A percentile compares a stretch with the other conserved stretches of the same genome.
These are phyloP conservation scores for Neolentinus lepideus DNA, from an alignment of 1,284 basidiomycete genomes.

Conservation along the genomic window DNA sequence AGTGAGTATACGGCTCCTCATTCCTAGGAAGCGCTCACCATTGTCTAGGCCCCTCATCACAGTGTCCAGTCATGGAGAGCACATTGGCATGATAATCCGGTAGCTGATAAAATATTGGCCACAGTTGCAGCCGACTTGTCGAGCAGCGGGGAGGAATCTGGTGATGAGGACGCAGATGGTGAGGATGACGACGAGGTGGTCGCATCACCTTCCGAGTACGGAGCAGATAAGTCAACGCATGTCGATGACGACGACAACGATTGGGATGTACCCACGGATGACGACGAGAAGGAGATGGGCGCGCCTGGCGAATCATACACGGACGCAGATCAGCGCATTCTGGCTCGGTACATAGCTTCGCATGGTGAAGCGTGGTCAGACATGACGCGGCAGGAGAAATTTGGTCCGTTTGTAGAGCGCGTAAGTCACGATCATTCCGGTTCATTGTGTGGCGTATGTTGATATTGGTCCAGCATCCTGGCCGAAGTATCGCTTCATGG, in stretches of 20 bases:
- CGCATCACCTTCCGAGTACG: constrained; percentile 5
- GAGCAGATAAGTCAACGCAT: constrained; percentile 6
- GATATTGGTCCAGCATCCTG: background rate
- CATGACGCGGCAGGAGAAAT: constrained; percentile 31
- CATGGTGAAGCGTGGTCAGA: constrained; percentile 29
- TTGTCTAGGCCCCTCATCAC: background rate
- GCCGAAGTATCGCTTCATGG: constrained; percentile 32
- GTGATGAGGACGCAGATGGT: constrained; percentile 4
- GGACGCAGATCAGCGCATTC: background rate
- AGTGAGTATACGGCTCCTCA: background rate
- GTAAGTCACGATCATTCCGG: constrained; percentile 23
- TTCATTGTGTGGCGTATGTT: background rate
- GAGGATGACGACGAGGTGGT: constrained; percentile 3
- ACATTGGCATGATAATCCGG: background rate
- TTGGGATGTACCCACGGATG: background rate
- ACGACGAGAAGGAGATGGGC: constrained; percentile 1
- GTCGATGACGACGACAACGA: background rate
- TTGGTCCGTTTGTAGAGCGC: constrained; percentile 45
- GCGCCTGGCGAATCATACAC: background rate
- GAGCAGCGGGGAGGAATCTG: background rate
- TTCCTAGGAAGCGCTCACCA: background rate
- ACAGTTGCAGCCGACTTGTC: background rate
- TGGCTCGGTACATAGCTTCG: constrained; percentile 1
- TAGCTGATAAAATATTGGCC: background rate
- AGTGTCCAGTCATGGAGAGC: background rate